phyloP scores from a whole-genome alignment of 495 filamentous ascomycete species.

The Aspergillus avenaceus region DNA sequence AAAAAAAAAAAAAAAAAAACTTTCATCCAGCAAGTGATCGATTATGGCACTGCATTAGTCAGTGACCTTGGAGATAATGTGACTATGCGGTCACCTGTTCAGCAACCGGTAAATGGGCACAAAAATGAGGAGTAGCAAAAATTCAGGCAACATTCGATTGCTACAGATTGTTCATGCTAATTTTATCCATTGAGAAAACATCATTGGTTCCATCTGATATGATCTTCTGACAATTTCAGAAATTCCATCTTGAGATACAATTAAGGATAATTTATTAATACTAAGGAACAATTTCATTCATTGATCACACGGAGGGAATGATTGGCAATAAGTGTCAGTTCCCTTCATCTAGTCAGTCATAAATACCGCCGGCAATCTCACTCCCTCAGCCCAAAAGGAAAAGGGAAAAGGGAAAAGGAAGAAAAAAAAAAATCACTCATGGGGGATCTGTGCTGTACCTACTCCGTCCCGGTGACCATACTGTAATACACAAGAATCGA shows the following conservation, averaged over 20 bases:
- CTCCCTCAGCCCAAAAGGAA: too few relatives aligned
- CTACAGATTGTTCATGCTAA: too few relatives aligned
- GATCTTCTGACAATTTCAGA: neutral
- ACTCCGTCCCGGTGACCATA: constrained; percentile 13
- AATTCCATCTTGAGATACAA: neutral
- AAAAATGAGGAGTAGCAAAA: neutral
- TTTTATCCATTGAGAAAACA: neutral
- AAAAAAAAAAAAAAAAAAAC: neutral
- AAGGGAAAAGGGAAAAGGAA: neutral
- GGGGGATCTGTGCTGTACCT: constrained; percentile 3
- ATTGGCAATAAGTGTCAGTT: too few relatives aligned
- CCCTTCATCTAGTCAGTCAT: too few relatives aligned
- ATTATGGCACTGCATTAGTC: neutral
- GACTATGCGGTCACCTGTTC: neutral
- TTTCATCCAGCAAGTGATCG: too few relatives aligned
- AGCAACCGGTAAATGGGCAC: neutral
- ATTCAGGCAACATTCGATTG: neutral
- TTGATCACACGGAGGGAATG: neutral
- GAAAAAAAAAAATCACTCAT: constrained; percentile 8
- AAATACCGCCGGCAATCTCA: neutral
- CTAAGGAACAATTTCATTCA: neutral
- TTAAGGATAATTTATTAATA: neutral
- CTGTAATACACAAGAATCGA: constrained; percentile 13
- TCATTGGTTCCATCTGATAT: neutral
- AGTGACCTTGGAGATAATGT: neutral